Percentiles rank a stretch among this genome's conserved stretches.
Conservation (phyloP, 345 rosid species). For the Gossypium stocksii region DNA sequence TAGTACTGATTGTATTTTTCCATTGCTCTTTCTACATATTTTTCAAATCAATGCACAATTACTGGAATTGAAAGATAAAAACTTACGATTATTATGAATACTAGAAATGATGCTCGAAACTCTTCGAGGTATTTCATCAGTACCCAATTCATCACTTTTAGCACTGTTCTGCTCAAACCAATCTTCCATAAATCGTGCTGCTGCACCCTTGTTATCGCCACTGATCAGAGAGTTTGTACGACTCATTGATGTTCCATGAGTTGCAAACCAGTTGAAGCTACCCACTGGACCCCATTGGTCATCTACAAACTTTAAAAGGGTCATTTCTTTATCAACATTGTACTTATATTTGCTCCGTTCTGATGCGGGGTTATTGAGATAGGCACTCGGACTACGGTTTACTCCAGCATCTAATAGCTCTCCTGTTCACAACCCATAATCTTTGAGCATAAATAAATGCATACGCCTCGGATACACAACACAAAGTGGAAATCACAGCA, state of each 20-base stretch:
- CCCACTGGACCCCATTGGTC: slow-evolving; percentile 90
- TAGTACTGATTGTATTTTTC: neutral
- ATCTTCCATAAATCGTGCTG: slow-evolving; percentile 96
- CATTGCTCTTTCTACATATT: too few relatives aligned
- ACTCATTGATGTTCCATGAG: slow-evolving; percentile 99
- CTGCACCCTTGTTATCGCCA: slow-evolving; percentile 99
- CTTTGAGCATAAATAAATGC: slow-evolving; percentile 9
- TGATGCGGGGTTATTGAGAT: slow-evolving; percentile 76
- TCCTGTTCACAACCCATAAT: slow-evolving; percentile 39
- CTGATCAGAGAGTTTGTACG: slow-evolving; percentile 91
- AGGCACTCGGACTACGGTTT: slow-evolving; percentile 97
- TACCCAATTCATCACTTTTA: slow-evolving; percentile 31
- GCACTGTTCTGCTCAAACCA: slow-evolving; percentile 58
- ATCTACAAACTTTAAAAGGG: slow-evolving; percentile 92
- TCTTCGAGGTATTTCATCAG: slow-evolving; percentile 59
- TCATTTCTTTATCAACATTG: slow-evolving; percentile 91
- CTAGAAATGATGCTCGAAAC: slow-evolving; percentile 59
- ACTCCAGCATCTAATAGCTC: slow-evolving; percentile 86
- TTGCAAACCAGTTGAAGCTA: slow-evolving; percentile 97
- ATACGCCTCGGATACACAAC: neutral
- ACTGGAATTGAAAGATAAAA: neutral
- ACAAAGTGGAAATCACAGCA: neutral
- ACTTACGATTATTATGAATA: slow-evolving; percentile 52
- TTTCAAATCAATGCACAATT: too few relatives aligned
- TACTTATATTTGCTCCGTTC: slow-evolving; percentile 76